Base-by-base conservation (phyloP, 345 rosid genomes). In the Pelargonium nanum region DNA sequence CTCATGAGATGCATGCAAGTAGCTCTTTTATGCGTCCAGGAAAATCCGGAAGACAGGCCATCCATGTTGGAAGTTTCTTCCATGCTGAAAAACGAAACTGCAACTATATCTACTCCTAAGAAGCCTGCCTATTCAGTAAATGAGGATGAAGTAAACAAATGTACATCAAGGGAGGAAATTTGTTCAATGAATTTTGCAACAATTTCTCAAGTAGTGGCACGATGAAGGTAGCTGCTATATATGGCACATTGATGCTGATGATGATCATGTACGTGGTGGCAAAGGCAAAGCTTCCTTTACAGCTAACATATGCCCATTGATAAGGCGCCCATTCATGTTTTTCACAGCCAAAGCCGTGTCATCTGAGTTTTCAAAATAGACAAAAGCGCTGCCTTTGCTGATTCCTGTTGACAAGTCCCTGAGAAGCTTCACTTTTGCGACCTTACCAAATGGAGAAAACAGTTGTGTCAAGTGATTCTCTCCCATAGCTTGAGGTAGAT, bases 21-120 rank as follows among this genome's bases (percentile, higher is more conserved):
- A 16, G 78, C 69, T 6, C 58, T 77, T 21, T 26, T 77, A 17
- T 74, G 81, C 19, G 78, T 77, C 4, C 74, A 71, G 24, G 74
- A 68, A 57, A 26, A 60, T 22, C 68, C 78, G 1, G 24, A 8
- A 7, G 76, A 71, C 19, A 68, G 76, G 7, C 78, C 78, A 1
- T 54, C 78, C 16, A 71, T 71, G 75, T 22, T 74, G 60, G 70
- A 74, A 56, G 70, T 74, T 21, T 71, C 13, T 26, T 61, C 56
- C 0, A 68, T 65, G 73, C 76, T 71, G 0, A 74, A 50, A 24
- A 59, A 56, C 25, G 74, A 65, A 25, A n/a, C 61, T 32, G 9
- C 32, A 17, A 26, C 12, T 0, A 9, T 71, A 1, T 16, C 19
- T 1, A 51, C 50, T 51, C 78, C 78, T 10, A 74, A 65, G 62